These are phyloP conservation scores for Glebionis coronaria DNA, from an alignment of 129 eudicot species.

Conservation along the genomic window DNA sequence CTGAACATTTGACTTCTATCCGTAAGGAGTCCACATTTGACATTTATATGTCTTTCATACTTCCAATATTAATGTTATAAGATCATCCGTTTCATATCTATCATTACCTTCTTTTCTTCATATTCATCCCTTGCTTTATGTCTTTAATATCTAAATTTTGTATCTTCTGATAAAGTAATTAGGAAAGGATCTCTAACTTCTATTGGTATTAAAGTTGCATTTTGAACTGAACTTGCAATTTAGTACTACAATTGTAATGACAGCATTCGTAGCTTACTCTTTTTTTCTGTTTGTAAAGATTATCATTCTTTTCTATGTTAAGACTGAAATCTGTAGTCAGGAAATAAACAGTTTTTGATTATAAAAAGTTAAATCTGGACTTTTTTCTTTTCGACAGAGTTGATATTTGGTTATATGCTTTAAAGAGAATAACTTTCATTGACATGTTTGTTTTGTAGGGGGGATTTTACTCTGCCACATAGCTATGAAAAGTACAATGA, in stretches of 20 bases:
- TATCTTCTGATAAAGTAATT: background rate
- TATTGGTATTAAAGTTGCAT: background rate
- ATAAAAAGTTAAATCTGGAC: background rate
- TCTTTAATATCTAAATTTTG: background rate
- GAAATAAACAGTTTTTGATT: background rate
- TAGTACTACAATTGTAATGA: too few relatives aligned
- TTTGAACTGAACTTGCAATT: background rate
- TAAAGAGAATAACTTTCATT: conserved; percentile 11
- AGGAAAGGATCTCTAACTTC: too few relatives aligned
- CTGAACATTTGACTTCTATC: background rate
- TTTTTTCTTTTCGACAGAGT: background rate
- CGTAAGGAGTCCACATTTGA: too few relatives aligned
- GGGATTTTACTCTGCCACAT: conserved; percentile 41
- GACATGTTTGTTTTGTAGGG: conserved; percentile 39
- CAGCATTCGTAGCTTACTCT: background rate
- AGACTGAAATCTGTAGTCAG: background rate
- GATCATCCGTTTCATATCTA: background rate
- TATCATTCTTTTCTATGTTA: background rate
- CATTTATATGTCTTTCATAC: too few relatives aligned
- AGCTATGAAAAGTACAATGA: conserved; percentile 20
- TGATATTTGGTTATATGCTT: conserved; percentile 5
- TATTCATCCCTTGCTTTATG: conserved; percentile 1
- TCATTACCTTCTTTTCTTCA: background rate
- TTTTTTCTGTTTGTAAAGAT: background rate
- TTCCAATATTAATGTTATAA: background rate